Percentiles rank a stretch among this genome's conserved stretches.
phyloP scores from a whole-genome alignment of 257 asterid genomes.

The Gentiana straminea region DNA sequence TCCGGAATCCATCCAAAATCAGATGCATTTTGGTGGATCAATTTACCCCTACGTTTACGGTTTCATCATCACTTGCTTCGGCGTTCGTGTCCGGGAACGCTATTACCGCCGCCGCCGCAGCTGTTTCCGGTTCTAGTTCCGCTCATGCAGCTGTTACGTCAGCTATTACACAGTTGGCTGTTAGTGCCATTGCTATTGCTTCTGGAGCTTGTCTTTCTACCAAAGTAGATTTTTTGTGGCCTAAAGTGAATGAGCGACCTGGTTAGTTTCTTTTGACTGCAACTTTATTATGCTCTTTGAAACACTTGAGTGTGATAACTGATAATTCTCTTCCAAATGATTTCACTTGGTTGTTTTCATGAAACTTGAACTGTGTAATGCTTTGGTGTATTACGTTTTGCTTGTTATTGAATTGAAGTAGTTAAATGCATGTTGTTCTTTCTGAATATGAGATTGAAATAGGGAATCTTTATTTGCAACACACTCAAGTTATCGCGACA shows the following conservation, averaged over 20 bases:
- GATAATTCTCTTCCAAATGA: too few relatives aligned
- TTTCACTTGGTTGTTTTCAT: too few relatives aligned
- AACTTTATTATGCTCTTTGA: too few relatives aligned
- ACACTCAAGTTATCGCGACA: too few relatives aligned
- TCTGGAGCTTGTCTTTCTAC: conserved; percentile 98
- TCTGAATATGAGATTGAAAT: too few relatives aligned
- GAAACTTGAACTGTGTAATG: too few relatives aligned
- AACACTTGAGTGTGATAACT: too few relatives aligned
- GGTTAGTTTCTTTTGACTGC: conserved; percentile 23
- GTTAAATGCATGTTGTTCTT: too few relatives aligned
- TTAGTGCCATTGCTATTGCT: conserved; percentile 91
- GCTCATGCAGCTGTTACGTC: conserved; percentile 89
- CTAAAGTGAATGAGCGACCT: conserved; percentile 74
- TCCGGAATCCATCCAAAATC: conserved; percentile 27
- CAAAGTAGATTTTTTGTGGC: conserved; percentile 93
- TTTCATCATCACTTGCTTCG: conserved; percentile 51
- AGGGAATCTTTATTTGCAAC: too few relatives aligned
- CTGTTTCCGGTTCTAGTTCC: conserved; percentile 47
- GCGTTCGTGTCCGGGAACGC: conserved; percentile 59
- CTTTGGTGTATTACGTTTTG: too few relatives aligned
- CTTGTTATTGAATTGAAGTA: too few relatives aligned
- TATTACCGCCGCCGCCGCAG: conserved; percentile 72
- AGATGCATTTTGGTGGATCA: conserved; percentile 30
- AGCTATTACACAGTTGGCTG: conserved; percentile 86
- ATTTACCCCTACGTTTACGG: conserved; percentile 29